Percentiles rank a stretch among this genome's conserved stretches.
phyloP scores from a whole-genome alignment of 805 yeast genomes.

The Dipodascus geniculatus region DNA sequence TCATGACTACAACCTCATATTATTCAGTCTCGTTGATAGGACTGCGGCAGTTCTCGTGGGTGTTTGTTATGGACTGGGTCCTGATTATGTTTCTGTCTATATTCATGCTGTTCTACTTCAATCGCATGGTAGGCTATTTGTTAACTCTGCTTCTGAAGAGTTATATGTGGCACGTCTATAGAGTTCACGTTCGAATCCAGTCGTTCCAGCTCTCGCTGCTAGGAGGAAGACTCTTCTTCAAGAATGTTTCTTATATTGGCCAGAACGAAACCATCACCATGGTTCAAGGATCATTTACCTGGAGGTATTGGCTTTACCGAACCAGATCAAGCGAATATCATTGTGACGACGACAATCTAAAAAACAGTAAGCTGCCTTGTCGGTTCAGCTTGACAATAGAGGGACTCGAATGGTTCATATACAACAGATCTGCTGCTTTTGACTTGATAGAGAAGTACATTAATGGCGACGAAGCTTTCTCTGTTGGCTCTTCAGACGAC shows the following conservation, averaged over 20 bases:
- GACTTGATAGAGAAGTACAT: conserved; percentile 35
- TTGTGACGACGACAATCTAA: conserved; percentile 7
- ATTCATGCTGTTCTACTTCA: conserved; percentile 62
- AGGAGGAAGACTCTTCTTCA: conserved; percentile 74
- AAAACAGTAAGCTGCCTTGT: conserved; percentile 7
- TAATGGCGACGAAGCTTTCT: not conserved
- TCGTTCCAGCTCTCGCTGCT: conserved; percentile 65
- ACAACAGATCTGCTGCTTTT: conserved; percentile 70
- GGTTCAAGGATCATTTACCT: conserved; percentile 63
- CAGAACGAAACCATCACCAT: conserved; percentile 60
- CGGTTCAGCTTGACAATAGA: conserved; percentile 38
- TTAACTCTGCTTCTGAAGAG: conserved; percentile 41
- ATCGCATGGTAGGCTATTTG: conserved; percentile 53
- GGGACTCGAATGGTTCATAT: conserved; percentile 76
- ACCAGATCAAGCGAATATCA: conserved; percentile 27
- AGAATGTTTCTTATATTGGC: conserved; percentile 63
- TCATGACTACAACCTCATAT: not conserved
- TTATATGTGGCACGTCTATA: conserved; percentile 51
- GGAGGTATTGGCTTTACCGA: conserved; percentile 77
- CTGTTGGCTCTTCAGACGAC: conserved; percentile 4
- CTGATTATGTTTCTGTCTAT: conserved; percentile 50
- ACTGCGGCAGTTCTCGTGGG: conserved; percentile 40
- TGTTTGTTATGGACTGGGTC: conserved; percentile 76
- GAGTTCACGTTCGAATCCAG: conserved; percentile 53
- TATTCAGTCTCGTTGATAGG: conserved; percentile 19